Evolutionary conservation across 2,329 filamentous ascomycete species (phyloP).

Genomic region (Colletotrichum chlorophyti): DNA sequence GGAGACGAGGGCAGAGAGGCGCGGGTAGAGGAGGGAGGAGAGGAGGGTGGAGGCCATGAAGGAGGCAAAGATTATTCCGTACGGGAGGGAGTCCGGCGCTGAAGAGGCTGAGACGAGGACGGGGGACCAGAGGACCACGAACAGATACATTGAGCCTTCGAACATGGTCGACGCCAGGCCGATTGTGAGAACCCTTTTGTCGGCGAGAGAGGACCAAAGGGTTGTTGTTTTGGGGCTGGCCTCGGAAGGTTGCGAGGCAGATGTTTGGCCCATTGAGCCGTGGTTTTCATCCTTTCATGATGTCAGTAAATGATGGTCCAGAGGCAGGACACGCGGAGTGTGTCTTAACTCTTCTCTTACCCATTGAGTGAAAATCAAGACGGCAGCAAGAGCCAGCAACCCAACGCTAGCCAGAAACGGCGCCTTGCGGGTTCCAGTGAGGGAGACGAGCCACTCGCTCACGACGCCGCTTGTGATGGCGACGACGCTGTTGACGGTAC

Average conservation of each 20-base stretch:
- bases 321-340: background rate
- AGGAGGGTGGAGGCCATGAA: constrained; percentile 68
- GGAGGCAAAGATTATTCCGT: constrained; percentile 62
- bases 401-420: constrained; percentile 52
- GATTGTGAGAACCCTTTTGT: constrained; percentile 56
- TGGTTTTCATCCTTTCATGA: constrained; percentile 58
- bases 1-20: constrained; percentile 20
- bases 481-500: constrained; percentile 60
- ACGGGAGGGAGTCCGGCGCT: constrained; percentile 38
- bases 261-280: constrained; percentile 38
- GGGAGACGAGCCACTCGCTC: constrained; percentile 56
- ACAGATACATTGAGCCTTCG: constrained; percentile 65
- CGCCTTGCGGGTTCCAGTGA: constrained; percentile 54
- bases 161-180: constrained; percentile 61
- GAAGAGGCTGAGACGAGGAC: constrained; percentile 49
- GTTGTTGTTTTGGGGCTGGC: constrained; percentile 20
- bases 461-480: constrained; percentile 59
- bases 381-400: constrained; percentile 48
- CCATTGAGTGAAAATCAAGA: constrained; percentile 54
- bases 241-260: constrained; percentile 7
- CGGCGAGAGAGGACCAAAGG: constrained; percentile 37
- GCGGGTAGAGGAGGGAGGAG: constrained; percentile 59
- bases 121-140: constrained; percentile 66
- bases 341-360: constrained; percentile 36
- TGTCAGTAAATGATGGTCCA: background rate